These are phyloP conservation scores for Phytophthora sojae DNA, from an alignment of 352 stramenopile species.

Conservation along the genomic window DNA sequence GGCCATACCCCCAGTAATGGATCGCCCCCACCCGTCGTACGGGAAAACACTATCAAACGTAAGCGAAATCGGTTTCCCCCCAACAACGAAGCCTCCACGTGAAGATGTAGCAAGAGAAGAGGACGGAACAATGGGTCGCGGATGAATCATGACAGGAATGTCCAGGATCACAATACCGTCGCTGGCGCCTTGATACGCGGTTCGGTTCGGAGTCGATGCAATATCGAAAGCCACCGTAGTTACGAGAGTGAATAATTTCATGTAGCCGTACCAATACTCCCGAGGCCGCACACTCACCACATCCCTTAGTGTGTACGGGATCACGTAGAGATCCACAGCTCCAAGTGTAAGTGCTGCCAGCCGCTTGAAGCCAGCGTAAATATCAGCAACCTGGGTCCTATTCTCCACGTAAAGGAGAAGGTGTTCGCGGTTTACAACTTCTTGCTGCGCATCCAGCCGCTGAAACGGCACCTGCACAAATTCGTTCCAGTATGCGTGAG, in stretches of 20 bases:
- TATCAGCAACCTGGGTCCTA: slow-evolving; percentile 37
- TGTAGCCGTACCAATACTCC: slow-evolving; percentile 41
- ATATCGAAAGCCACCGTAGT: slow-evolving; percentile 57
- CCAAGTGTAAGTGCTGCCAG: slow-evolving; percentile 28
- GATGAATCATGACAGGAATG: slow-evolving; percentile 46
- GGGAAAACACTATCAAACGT: slow-evolving; percentile 18
- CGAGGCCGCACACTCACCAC: slow-evolving; percentile 37
- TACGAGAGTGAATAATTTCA: slow-evolving; percentile 51
- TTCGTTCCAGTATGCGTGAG: slow-evolving; percentile 32
- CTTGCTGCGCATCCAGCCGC: slow-evolving; percentile 39
- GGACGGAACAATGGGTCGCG: slow-evolving; percentile 20
- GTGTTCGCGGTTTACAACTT: slow-evolving; percentile 45
- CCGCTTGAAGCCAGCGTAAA: slow-evolving; percentile 47
- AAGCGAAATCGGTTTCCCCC: slow-evolving; percentile 33
- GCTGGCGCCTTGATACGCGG: slow-evolving; percentile 34
- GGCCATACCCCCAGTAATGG: slow-evolving; percentile 21
- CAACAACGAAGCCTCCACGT: slow-evolving; percentile 17
- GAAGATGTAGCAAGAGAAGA: slow-evolving; percentile 18
- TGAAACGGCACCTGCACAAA: slow-evolving; percentile 58
- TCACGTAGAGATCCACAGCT: slow-evolving; percentile 37
- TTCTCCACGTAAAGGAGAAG: slow-evolving; percentile 53
- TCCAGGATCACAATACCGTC: slow-evolving; percentile 54
- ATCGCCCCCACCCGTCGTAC: slow-evolving; percentile 18
- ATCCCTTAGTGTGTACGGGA: slow-evolving; percentile 44
- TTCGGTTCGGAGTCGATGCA: slow-evolving; percentile 26